Evolutionary conservation across 768 basidiomycete species (phyloP).

Genomic region (Tylopilus balloui): DNA sequence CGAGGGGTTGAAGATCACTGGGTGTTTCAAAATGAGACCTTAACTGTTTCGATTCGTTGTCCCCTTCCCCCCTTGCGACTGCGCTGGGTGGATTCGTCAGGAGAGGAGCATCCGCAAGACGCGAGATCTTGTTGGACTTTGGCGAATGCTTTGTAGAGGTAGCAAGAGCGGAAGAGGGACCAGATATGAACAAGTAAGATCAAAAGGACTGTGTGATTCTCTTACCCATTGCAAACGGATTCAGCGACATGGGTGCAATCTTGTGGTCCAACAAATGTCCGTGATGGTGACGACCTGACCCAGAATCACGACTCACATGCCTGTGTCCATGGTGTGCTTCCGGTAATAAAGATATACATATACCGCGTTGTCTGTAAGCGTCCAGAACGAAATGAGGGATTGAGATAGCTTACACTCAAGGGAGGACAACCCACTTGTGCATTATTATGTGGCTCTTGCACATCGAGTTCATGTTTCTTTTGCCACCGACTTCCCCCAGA

Average conservation of each 20-base stretch:
- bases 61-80: neutral
- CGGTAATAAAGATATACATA: neutral
- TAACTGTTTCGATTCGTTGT: neutral
- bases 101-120: neutral
- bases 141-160: slow-evolving; percentile 20
- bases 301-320: slow-evolving; percentile 10
- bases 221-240: slow-evolving; percentile 24
- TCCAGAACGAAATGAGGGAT: neutral
- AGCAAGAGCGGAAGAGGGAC: neutral
- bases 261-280: slow-evolving; percentile 3
- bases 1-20: neutral
- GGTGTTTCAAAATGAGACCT: neutral
- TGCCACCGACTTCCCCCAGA: slow-evolving; percentile 16
- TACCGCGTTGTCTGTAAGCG: neutral
- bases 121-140: slow-evolving; percentile 10
- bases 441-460: neutral
- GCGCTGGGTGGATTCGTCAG: neutral
- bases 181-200: neutral
- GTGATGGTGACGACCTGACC: slow-evolving; percentile 7
- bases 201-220: no score
- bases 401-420: slow-evolving; percentile 11
- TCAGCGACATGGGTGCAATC: neutral
- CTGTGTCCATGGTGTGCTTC: slow-evolving; percentile 7
- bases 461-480: slow-evolving; percentile 18
- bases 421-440: no score